phyloP scores from a whole-genome alignment of 2,329 filamentous ascomycete genomes.

The Trichoderma guizhouense region DNA sequence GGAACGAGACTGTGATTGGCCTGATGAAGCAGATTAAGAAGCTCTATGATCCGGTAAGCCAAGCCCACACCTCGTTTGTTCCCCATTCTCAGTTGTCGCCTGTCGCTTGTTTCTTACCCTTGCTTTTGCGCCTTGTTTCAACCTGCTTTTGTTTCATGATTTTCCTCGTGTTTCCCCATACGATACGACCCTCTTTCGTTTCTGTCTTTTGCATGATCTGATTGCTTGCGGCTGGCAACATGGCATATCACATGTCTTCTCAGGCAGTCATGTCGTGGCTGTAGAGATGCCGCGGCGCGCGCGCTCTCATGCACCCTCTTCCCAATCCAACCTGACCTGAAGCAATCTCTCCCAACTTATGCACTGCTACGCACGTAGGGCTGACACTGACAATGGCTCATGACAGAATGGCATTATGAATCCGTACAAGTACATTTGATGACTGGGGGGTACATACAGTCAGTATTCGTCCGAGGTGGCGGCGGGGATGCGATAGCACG shows the following conservation, averaged over 20 bases:
- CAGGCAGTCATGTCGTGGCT: neutral
- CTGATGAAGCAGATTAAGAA: slow-evolving; percentile 96
- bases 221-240: neutral
- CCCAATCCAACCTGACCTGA: neutral
- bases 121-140: neutral
- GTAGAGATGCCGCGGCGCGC: neutral
- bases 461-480: neutral
- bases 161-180: neutral
- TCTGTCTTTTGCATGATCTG: neutral
- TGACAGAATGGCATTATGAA: slow-evolving; percentile 94
- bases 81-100: neutral
- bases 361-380: slow-evolving; percentile 17
- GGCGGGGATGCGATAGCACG: neutral
- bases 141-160: neutral
- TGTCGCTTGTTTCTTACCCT: neutral
- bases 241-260: neutral
- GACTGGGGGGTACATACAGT: neutral
- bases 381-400: slow-evolving; percentile 28
- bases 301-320: neutral
- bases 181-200: neutral
- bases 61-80: slow-evolving; percentile 39
- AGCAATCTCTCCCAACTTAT: neutral
- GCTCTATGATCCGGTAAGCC: slow-evolving; percentile 85
- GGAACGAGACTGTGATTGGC: slow-evolving; percentile 78
- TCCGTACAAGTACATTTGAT: slow-evolving; percentile 88